Percentiles rank a stretch among this genome's conserved stretches.
phyloP scores from a whole-genome alignment of 768 basidiomycete species.

The Sporobolomyces pararoseus region DNA sequence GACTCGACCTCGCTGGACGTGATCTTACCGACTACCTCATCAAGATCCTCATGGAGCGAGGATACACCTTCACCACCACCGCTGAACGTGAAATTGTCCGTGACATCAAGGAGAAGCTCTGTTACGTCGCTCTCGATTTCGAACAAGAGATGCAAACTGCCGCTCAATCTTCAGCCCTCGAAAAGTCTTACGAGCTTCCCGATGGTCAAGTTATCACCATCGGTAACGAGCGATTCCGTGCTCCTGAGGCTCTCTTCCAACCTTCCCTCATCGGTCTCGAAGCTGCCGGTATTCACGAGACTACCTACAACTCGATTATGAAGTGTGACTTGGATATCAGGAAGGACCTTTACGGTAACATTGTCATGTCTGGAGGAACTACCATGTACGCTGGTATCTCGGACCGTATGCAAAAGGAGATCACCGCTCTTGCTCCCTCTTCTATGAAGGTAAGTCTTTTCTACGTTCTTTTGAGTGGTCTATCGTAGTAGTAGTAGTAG shows the following conservation, averaged over 20 bases:
- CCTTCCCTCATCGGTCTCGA: conserved; percentile 73
- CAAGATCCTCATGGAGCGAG: conserved; percentile 84
- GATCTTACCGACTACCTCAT: conserved; percentile 77
- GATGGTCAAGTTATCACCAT: conserved; percentile 92
- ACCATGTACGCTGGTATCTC: conserved; percentile 94
- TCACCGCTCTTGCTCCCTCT: conserved; percentile 74
- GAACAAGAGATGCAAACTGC: conserved; percentile 90
- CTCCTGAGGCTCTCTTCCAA: conserved; percentile 64
- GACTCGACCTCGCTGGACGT: conserved; percentile 87
- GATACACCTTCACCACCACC: conserved; percentile 88
- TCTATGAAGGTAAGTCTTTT: conserved; percentile 67
- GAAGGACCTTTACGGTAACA: conserved; percentile 68
- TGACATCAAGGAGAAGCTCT: conserved; percentile 96
- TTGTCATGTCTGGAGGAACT: conserved; percentile 83
- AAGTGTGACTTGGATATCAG: conserved; percentile 81
- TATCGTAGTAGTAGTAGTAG: no score
- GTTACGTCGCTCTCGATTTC: conserved; percentile 90
- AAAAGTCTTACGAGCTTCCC: conserved; percentile 91
- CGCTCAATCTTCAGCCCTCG: conserved; percentile 78
- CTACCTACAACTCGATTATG: conserved; percentile 79
- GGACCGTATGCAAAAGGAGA: conserved; percentile 93
- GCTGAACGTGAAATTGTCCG: conserved; percentile 68
- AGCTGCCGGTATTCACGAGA: conserved; percentile 87
- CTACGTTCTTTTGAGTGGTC: conserved; percentile 10
- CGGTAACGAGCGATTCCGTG: conserved; percentile 81